Evolutionary conservation across 352 stramenopile species (phyloP).

Genomic region (Phytophthora megakarya): DNA sequence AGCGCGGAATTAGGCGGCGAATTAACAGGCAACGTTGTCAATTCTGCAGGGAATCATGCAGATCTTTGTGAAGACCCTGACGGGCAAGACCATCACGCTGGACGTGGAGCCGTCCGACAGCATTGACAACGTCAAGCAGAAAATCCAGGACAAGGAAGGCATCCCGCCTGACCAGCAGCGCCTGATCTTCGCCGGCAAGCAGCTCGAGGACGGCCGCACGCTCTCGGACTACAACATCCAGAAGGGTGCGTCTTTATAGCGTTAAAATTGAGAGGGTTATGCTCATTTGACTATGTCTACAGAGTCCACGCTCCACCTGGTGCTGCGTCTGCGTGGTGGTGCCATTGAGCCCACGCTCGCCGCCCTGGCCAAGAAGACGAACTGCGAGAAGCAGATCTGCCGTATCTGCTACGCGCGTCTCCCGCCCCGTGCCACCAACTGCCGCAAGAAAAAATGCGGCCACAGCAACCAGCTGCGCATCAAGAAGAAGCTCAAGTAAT

Average conservation of each 20-base stretch:
- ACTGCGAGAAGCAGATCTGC: slow-evolving; percentile 99
- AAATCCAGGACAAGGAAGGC: slow-evolving; percentile 99
- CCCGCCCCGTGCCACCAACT: slow-evolving; percentile 99
- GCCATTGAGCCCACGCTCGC: slow-evolving; percentile 97
- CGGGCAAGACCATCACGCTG: slow-evolving; percentile 97
- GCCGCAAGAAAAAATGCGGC: slow-evolving; percentile 99
- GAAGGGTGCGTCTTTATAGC: slow-evolving; percentile 54
- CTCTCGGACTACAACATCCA: slow-evolving; percentile 96
- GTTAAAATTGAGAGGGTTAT: not conserved
- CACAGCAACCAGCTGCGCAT: slow-evolving; percentile 99
- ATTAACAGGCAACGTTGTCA: slow-evolving; percentile 12
- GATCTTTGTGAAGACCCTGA: slow-evolving; percentile 99
- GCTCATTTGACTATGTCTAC: not conserved
- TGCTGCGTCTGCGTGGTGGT: slow-evolving; percentile 94
- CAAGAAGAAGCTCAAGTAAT: slow-evolving; percentile 99
- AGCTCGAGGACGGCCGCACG: slow-evolving; percentile 96
- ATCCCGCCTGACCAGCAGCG: slow-evolving; percentile 99
- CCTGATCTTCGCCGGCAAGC: slow-evolving; percentile 99
- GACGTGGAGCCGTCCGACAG: slow-evolving; percentile 97
- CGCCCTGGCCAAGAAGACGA: slow-evolving; percentile 98
- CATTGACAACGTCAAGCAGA: slow-evolving; percentile 99
- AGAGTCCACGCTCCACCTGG: slow-evolving; percentile 97
- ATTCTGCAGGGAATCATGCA: slow-evolving; percentile 82
- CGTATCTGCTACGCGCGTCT: slow-evolving; percentile 99
- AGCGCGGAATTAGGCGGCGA: slow-evolving; percentile 5